Conservation (phyloP, 164 flowering plant genomes). For the Protea cynaroides region DNA sequence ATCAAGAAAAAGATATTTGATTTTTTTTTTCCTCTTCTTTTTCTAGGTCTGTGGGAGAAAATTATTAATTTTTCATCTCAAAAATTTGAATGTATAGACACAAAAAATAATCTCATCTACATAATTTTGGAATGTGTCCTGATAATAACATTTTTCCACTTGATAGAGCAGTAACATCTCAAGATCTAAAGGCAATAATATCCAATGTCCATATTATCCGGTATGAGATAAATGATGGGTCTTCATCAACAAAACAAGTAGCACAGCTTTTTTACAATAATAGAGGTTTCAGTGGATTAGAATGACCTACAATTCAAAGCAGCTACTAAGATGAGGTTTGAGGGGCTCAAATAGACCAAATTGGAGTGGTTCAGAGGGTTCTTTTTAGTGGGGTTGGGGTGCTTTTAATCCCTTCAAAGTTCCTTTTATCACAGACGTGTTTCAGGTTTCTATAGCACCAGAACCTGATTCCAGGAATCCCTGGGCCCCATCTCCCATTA, state of each 20-base stretch:
- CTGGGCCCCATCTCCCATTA: constrained; percentile 3
- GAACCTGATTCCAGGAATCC: constrained; percentile 16
- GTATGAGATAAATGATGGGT: too few species aligned
- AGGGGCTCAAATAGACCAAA: neutral
- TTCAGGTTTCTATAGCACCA: neutral
- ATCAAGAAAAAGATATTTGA: too few species aligned
- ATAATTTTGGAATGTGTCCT: too few species aligned
- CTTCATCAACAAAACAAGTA: neutral
- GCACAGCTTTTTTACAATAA: constrained; percentile 6
- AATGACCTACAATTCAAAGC: constrained; percentile 9
- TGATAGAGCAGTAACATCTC: too few species aligned
- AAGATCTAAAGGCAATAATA: too few species aligned
- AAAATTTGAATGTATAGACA: too few species aligned
- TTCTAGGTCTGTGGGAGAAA: too few species aligned
- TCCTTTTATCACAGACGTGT: neutral
- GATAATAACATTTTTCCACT: too few species aligned
- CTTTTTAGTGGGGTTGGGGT: neutral
- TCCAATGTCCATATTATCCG: too few species aligned
- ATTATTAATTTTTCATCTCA: too few species aligned
- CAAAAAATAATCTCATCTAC: too few species aligned
- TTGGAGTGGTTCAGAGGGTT: neutral
- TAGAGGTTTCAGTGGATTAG: neutral
- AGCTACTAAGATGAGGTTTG: neutral
- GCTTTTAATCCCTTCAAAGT: constrained; percentile 8
- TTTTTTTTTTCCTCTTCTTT: too few species aligned